Evolutionary conservation across 2,329 filamentous ascomycete species (phyloP).

Genomic region (Neopestalotiopsis clavispora): DNA sequence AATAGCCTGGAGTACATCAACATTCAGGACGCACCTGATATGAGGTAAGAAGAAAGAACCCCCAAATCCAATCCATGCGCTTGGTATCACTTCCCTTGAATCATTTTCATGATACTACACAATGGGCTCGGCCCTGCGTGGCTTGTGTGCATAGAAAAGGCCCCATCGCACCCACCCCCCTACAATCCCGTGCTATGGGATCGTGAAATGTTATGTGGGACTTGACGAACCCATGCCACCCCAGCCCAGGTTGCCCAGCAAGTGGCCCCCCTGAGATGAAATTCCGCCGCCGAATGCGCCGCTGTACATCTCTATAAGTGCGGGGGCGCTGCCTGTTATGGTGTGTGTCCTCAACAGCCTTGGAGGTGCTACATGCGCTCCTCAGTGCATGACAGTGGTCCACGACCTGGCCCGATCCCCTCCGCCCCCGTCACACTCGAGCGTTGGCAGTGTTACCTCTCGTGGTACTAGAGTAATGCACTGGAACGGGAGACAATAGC

Average conservation of each 20-base stretch:
- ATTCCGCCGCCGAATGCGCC: conserved; percentile 28
- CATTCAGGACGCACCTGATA: conserved; percentile 55
- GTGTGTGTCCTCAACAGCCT: conserved; percentile 37
- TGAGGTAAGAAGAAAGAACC: conserved; percentile 54
- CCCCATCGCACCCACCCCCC: not conserved
- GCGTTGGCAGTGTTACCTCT: conserved; percentile 51
- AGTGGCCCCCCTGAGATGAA: conserved; percentile 27
- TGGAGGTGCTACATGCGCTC: conserved; percentile 38
- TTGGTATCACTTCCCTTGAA: not conserved
- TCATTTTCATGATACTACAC: not conserved
- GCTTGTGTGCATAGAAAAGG: not conserved
- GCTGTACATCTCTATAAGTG: conserved; percentile 27
- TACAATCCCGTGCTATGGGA: not conserved
- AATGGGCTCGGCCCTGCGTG: not conserved
- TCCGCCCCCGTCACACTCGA: conserved; percentile 47
- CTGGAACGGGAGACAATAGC: conserved; percentile 42
- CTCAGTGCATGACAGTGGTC: conserved; percentile 41
- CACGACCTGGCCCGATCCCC: conserved; percentile 45
- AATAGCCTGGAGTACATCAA: conserved; percentile 60
- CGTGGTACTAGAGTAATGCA: conserved; percentile 35
- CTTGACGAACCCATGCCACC: not conserved
- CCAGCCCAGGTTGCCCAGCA: conserved; percentile 26
- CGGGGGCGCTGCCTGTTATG: conserved; percentile 36
- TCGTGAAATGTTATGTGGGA: not conserved
- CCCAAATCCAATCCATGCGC: not conserved